Evolutionary conservation across 23 red algal genomes (phyloP).

Genomic region (Gracilaria domingensis): DNA sequence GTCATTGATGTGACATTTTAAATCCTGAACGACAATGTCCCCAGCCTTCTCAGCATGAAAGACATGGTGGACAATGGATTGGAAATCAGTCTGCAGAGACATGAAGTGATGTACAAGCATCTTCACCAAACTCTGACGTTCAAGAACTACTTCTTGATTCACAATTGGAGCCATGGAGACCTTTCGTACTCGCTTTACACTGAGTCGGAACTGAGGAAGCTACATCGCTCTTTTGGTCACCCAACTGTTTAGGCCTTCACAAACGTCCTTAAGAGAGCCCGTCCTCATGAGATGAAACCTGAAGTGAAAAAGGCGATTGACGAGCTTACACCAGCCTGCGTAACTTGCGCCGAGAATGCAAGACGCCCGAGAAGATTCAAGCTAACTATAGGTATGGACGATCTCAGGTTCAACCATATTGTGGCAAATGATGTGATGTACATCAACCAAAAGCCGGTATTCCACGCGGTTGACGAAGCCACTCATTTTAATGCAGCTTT

Average conservation of each 20-base stretch:
- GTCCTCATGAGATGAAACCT: neutral
- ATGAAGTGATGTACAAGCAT: too few species aligned
- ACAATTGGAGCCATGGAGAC: too few species aligned
- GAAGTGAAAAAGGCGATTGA: neutral
- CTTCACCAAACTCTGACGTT: too few species aligned
- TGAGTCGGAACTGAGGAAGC: slow-evolving; percentile 45
- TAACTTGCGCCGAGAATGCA: neutral
- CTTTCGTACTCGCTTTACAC: too few species aligned
- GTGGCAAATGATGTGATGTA: slow-evolving; percentile 31
- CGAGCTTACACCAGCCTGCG: neutral
- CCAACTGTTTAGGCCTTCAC: slow-evolving; percentile 21
- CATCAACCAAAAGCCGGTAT: neutral
- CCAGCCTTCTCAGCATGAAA: slow-evolving; percentile 19
- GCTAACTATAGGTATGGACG: slow-evolving; percentile 28
- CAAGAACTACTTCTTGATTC: too few species aligned
- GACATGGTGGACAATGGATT: too few species aligned
- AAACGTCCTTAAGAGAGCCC: too few species aligned
- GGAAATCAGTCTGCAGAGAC: too few species aligned
- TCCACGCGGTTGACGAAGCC: slow-evolving; percentile 37
- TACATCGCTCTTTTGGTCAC: slow-evolving; percentile 45
- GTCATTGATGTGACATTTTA: slow-evolving; percentile 47
- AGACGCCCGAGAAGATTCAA: neutral
- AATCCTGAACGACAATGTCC: slow-evolving; percentile 4
- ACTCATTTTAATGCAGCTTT: too few species aligned
- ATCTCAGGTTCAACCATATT: slow-evolving; percentile 38